Evolutionary conservation across 1,284 basidiomycete genomes (phyloP).

Genomic region (Apiotrichum gracile): DNA sequence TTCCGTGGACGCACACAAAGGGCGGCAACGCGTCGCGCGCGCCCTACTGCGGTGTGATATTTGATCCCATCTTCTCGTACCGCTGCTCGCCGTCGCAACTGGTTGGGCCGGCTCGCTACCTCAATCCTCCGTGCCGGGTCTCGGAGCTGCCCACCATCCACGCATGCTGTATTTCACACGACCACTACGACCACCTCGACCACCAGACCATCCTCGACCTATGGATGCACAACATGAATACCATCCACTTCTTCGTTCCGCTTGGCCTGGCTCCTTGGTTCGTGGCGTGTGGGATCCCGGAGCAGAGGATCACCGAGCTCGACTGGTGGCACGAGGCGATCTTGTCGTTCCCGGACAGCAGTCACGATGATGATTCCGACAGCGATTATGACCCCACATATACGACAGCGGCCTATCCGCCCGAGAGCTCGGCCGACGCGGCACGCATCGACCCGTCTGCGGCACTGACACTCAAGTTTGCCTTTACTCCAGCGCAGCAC

Average conservation of each 20-base stretch:
- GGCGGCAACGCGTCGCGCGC: not conserved
- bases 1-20: conserved; percentile 33
- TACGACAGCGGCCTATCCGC: not conserved
- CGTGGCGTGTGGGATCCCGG: conserved; percentile 32
- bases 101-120: conserved; percentile 41
- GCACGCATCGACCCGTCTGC: conserved; percentile 8
- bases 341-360: conserved; percentile 24
- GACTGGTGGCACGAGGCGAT: conserved; percentile 47
- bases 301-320: conserved; percentile 38
- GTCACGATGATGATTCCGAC: not conserved
- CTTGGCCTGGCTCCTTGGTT: conserved; percentile 45
- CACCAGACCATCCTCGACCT: conserved; percentile 44
- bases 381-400: not conserved
- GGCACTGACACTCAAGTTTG: conserved; percentile 35
- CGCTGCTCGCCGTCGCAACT: conserved; percentile 45
- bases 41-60: conserved; percentile 31
- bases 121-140: conserved; percentile 41
- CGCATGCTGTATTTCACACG: conserved; percentile 42
- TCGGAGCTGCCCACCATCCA: conserved; percentile 42
- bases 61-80: conserved; percentile 47
- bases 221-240: conserved; percentile 36
- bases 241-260: conserved; percentile 45
- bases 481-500: conserved; percentile 46
- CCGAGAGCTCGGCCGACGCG: not conserved
- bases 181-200: conserved; percentile 48